phyloP scores from a whole-genome alignment of 2,329 filamentous ascomycete species.

The Penicillium aurantiogriseum region DNA sequence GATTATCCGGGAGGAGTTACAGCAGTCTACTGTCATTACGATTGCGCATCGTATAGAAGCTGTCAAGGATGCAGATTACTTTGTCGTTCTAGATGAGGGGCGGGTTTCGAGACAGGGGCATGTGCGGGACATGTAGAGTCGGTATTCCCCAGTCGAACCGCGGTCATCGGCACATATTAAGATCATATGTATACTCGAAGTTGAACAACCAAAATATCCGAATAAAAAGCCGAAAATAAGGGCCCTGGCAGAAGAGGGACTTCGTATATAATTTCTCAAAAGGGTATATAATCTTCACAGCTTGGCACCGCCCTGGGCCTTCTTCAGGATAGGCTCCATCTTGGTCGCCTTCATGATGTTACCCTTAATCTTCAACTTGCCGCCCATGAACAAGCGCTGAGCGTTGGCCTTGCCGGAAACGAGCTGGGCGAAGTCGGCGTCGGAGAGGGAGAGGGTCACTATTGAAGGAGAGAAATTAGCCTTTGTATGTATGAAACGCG shows the following conservation, averaged over 20 bases:
- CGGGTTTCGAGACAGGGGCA: slow-evolving; percentile 38
- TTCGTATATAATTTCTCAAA: slow-evolving; percentile 13
- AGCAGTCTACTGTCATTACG: slow-evolving; percentile 57
- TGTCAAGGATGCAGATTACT: slow-evolving; percentile 58
- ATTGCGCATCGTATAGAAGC: slow-evolving; percentile 66
- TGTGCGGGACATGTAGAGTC: slow-evolving; percentile 25
- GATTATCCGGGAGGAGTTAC: slow-evolving; percentile 37
- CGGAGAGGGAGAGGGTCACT: slow-evolving; percentile 85
- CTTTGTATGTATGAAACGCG: too few species aligned
- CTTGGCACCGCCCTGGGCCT: slow-evolving; percentile 81
- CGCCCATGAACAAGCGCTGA: slow-evolving; percentile 95
- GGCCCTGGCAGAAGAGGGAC: not conserved
- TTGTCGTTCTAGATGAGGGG: slow-evolving; percentile 54
- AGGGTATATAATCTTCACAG: slow-evolving; percentile 56
- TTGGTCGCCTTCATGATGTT: slow-evolving; percentile 98
- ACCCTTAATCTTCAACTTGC: slow-evolving; percentile 97
- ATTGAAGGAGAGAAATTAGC: slow-evolving; percentile 10
- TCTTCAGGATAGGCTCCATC: slow-evolving; percentile 89
- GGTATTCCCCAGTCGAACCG: not conserved
- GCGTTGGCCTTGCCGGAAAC: slow-evolving; percentile 87
- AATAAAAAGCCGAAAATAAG: not conserved
- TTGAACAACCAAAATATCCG: not conserved
- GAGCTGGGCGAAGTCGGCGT: slow-evolving; percentile 82
- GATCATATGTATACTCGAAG: not conserved
- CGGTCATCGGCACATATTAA: not conserved